Evolutionary conservation across 352 stramenopile species (phyloP).

Genomic region (Pythium rishiriense): DNA sequence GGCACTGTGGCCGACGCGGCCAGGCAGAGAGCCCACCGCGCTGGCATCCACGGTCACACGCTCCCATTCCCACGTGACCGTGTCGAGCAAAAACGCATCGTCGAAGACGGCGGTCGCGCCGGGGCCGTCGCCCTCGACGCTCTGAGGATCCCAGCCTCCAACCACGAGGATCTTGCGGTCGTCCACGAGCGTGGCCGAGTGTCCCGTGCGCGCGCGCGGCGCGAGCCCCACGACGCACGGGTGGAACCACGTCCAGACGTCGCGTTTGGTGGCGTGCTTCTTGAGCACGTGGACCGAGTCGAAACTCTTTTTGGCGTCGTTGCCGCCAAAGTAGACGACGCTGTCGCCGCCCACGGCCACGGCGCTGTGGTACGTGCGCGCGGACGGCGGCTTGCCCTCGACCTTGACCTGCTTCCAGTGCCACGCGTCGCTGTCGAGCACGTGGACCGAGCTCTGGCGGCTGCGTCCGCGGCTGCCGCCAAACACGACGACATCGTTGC

Average conservation of each 20-base stretch:
- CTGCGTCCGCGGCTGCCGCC: slow-evolving; percentile 69
- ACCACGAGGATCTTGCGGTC: slow-evolving; percentile 90
- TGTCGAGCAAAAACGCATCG: slow-evolving; percentile 91
- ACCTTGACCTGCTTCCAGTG: slow-evolving; percentile 88
- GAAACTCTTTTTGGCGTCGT: slow-evolving; percentile 91
- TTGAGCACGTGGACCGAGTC: slow-evolving; percentile 92
- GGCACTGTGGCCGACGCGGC: slow-evolving; percentile 86
- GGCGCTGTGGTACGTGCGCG: slow-evolving; percentile 91
- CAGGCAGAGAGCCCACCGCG: slow-evolving; percentile 21
- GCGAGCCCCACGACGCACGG: slow-evolving; percentile 70
- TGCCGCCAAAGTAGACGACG: slow-evolving; percentile 93
- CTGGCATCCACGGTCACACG: slow-evolving; percentile 44
- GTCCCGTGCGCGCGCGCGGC: slow-evolving; percentile 84
- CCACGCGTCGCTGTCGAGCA: slow-evolving; percentile 86
- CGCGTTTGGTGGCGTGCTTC: slow-evolving; percentile 29
- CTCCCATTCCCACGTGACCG: slow-evolving; percentile 89
- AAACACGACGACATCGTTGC: slow-evolving; percentile 81
- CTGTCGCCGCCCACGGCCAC: slow-evolving; percentile 55
- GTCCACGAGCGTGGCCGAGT: slow-evolving; percentile 87
- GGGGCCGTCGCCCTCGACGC: slow-evolving; percentile 20
- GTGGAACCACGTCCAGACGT: slow-evolving; percentile 88
- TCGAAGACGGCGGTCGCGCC: slow-evolving; percentile 73
- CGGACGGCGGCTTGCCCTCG: slow-evolving; percentile 83
- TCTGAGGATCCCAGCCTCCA: slow-evolving; percentile 93
- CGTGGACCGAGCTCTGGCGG: slow-evolving; percentile 71